Conservation (phyloP, 169 alveolate genomes). For the Plasmodium falciparum region DNA sequence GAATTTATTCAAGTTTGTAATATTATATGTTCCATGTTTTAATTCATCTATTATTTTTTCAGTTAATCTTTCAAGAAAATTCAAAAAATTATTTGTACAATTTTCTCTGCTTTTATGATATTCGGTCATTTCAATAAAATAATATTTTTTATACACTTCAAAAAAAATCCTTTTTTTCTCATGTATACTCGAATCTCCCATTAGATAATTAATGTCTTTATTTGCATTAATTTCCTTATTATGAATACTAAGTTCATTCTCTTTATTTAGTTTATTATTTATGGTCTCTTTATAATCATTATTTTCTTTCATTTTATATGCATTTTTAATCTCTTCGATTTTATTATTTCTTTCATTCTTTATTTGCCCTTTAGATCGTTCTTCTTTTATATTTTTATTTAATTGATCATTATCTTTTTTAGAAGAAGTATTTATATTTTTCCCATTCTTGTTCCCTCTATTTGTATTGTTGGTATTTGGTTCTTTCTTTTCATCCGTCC, state of each 20-base stretch:
- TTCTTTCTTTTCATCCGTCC: conserved; percentile 17
- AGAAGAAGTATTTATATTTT: background rate
- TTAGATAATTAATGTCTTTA: background rate
- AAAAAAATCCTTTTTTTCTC: conserved; percentile 61
- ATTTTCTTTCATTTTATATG: background rate
- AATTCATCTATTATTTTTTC: conserved; percentile 51
- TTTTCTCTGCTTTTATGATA: conserved; percentile 73
- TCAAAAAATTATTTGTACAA: conserved; percentile 56
- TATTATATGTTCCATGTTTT: conserved; percentile 53
- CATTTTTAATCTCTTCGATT: background rate
- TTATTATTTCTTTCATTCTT: background rate
- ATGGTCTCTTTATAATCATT: background rate
- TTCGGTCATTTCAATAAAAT: conserved; percentile 77
- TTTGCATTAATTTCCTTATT: background rate
- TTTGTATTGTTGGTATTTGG: background rate
- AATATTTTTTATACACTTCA: conserved; percentile 72
- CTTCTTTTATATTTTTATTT: too few relatives aligned
- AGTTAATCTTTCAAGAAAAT: conserved; percentile 53
- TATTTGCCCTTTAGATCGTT: too few relatives aligned
- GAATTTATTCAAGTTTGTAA: conserved; percentile 44
- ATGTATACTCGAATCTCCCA: background rate
- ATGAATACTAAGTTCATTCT: background rate
- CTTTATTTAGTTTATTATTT: background rate
- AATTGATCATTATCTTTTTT: too few relatives aligned
- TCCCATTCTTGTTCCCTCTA: background rate